phyloP scores from a whole-genome alignment of 495 filamentous ascomycete species.

The Neurospora intermedia region DNA sequence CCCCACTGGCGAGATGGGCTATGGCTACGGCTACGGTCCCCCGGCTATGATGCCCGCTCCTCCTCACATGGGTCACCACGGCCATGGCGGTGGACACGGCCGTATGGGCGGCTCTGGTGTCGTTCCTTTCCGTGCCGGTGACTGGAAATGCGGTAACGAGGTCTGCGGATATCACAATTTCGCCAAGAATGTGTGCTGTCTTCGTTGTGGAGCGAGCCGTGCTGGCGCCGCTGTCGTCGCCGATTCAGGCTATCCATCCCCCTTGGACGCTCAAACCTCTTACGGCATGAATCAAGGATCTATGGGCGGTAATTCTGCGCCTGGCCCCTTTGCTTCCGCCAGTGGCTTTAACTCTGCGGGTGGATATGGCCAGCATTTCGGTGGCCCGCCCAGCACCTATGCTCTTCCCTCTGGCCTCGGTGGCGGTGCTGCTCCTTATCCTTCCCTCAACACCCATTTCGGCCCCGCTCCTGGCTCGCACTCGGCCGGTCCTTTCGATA shows the following conservation, averaged over 20 bases:
- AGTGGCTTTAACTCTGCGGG: slow-evolving; percentile 60
- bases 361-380: slow-evolving; percentile 82
- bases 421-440: slow-evolving; percentile 67
- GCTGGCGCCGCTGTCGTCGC: slow-evolving; percentile 88
- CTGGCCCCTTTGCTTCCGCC: slow-evolving; percentile 66
- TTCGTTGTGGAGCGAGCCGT: slow-evolving; percentile 90
- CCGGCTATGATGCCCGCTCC: slow-evolving; percentile 70
- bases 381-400: slow-evolving; percentile 80
- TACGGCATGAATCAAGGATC: slow-evolving; percentile 71
- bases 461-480: slow-evolving; percentile 61
- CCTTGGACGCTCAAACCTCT: slow-evolving; percentile 73
- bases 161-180: slow-evolving; percentile 99
- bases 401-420: slow-evolving; percentile 84
- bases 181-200: slow-evolving; percentile 95
- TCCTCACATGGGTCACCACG: slow-evolving; percentile 70
- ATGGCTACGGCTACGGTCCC: slow-evolving; percentile 58
- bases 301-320: slow-evolving; percentile 75
- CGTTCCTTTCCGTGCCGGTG: slow-evolving; percentile 93
- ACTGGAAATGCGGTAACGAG: slow-evolving; percentile 98
- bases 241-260: slow-evolving; percentile 82
- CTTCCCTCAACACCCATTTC: slow-evolving; percentile 69
- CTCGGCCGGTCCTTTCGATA: slow-evolving; percentile 84
- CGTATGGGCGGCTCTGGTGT: slow-evolving; percentile 72
- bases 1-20: slow-evolving; percentile 64
- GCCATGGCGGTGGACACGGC: slow-evolving; percentile 60